Conservation (phyloP, 768 basidiomycete genomes). For the Lactarius quietus region DNA sequence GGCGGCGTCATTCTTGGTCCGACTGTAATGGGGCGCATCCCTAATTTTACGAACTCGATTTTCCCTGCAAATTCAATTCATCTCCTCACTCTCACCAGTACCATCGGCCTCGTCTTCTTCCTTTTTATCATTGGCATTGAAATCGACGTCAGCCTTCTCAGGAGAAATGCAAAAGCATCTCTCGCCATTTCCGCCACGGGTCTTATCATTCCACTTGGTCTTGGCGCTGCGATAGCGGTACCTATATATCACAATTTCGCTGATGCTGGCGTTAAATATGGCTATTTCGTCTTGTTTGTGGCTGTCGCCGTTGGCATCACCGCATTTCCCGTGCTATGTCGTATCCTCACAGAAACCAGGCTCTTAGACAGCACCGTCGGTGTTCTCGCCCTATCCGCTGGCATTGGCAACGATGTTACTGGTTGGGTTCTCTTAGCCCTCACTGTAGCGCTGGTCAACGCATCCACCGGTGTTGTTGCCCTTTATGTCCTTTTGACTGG, state of each 20-base stretch:
- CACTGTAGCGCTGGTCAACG: constrained; percentile 80
- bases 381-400: constrained; percentile 74
- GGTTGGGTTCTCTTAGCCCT: constrained; percentile 85
- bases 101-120: constrained; percentile 71
- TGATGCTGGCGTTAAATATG: constrained; percentile 54
- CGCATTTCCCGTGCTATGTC: constrained; percentile 78
- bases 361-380: constrained; percentile 86
- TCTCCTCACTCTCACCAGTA: constrained; percentile 66
- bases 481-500: constrained; percentile 74
- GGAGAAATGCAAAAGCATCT: constrained; percentile 57
- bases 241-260: constrained; percentile 73
- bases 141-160: constrained; percentile 69
- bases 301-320: constrained; percentile 82
- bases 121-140: constrained; percentile 85
- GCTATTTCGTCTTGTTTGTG: constrained; percentile 82
- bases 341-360: constrained; percentile 80
- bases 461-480: constrained; percentile 66
- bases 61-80: constrained; percentile 44
- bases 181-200: constrained; percentile 61
- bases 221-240: constrained; percentile 72
- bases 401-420: constrained; percentile 60
- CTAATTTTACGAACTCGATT: constrained; percentile 50
- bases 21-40: constrained; percentile 73
- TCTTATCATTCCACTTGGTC: constrained; percentile 70
- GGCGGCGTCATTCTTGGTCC: constrained; percentile 82